Evolutionary conservation across 1,139 yeast species (phyloP).

Genomic region (Entelexis sorbosivorans): DNA sequence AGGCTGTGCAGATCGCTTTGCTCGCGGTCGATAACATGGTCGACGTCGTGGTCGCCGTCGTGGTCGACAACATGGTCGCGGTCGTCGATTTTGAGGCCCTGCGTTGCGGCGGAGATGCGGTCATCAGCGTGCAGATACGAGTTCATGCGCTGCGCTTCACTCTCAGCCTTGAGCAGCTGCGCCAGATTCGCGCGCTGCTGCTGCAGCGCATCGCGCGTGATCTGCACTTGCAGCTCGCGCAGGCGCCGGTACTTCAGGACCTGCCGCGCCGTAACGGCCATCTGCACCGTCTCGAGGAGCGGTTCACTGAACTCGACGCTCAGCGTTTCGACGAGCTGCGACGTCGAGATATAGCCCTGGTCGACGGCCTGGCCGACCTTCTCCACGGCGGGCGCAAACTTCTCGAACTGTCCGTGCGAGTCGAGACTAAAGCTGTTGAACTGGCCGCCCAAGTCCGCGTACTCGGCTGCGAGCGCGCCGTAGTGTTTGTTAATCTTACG

Average conservation of each 20-base stretch:
- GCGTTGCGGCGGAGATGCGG: slow-evolving; percentile 22
- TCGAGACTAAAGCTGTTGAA: slow-evolving; percentile 67
- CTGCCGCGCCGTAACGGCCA: slow-evolving; percentile 54
- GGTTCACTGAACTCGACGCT: slow-evolving; percentile 75
- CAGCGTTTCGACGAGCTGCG: slow-evolving; percentile 52
- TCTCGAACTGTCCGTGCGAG: slow-evolving; percentile 39
- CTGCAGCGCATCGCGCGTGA: slow-evolving; percentile 46
- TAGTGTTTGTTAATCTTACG: slow-evolving; percentile 52
- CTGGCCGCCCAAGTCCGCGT: slow-evolving; percentile 57
- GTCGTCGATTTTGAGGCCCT: slow-evolving; percentile 8
- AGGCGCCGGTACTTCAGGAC: slow-evolving; percentile 59
- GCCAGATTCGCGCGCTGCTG: slow-evolving; percentile 33
- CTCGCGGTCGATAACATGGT: slow-evolving; percentile 10
- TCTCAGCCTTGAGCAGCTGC: slow-evolving; percentile 34
- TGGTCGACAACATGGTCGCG: slow-evolving; percentile 18
- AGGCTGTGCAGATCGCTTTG: slow-evolving; percentile 2
- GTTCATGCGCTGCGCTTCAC: slow-evolving; percentile 35
- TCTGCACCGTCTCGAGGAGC: slow-evolving; percentile 68
- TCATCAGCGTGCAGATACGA: slow-evolving; percentile 26
- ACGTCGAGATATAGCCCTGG: slow-evolving; percentile 54
- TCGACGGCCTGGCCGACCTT: slow-evolving; percentile 75
- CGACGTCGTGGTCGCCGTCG: slow-evolving; percentile 13
- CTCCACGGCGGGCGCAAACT: slow-evolving; percentile 41
- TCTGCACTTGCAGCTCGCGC: slow-evolving; percentile 54
- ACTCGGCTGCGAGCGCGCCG: slow-evolving; percentile 54